Conservation (phyloP, 1,284 basidiomycete genomes). For the Apiotrichum gracile region DNA sequence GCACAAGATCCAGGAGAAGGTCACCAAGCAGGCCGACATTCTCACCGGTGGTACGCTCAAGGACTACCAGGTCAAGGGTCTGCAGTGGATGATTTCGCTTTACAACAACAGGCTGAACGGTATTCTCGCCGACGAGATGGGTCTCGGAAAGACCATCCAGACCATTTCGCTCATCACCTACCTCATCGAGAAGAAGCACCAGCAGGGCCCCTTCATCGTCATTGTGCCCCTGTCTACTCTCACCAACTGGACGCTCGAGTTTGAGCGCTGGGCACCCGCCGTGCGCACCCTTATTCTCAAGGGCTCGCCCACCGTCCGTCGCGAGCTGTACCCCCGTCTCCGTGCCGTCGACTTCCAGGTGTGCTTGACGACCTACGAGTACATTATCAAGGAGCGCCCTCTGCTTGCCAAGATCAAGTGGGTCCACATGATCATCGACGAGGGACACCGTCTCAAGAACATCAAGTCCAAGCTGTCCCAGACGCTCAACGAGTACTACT, state of each 20-base stretch:
- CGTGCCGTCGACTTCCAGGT: constrained; percentile 77
- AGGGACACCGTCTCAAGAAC: constrained; percentile 99
- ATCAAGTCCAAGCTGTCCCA: constrained; percentile 90
- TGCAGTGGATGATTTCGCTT: constrained; percentile 94
- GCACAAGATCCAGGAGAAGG: constrained; percentile 84
- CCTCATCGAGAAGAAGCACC: constrained; percentile 86
- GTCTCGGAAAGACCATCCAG: constrained; percentile 92
- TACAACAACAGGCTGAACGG: constrained; percentile 90
- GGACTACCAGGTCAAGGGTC: constrained; percentile 88
- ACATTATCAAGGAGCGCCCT: constrained; percentile 96
- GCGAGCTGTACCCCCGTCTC: constrained; percentile 39
- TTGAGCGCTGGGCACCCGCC: constrained; percentile 91
- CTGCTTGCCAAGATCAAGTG: constrained; percentile 88
- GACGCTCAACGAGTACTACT: constrained; percentile 89
- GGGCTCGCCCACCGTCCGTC: constrained; percentile 65
- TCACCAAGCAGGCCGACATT: constrained; percentile 74
- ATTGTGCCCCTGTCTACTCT: constrained; percentile 97
- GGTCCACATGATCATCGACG: constrained; percentile 99
- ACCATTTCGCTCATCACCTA: constrained; percentile 95
- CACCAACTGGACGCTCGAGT: constrained; percentile 97
- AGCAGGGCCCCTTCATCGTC: constrained; percentile 92
- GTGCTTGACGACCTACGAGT: constrained; percentile 94
- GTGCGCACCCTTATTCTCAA: constrained; percentile 87
- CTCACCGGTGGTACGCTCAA: constrained; percentile 81
- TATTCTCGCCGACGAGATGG: constrained; percentile 93